phyloP scores from a whole-genome alignment of 768 basidiomycete genomes.

The Cystobasidium tubakii region DNA sequence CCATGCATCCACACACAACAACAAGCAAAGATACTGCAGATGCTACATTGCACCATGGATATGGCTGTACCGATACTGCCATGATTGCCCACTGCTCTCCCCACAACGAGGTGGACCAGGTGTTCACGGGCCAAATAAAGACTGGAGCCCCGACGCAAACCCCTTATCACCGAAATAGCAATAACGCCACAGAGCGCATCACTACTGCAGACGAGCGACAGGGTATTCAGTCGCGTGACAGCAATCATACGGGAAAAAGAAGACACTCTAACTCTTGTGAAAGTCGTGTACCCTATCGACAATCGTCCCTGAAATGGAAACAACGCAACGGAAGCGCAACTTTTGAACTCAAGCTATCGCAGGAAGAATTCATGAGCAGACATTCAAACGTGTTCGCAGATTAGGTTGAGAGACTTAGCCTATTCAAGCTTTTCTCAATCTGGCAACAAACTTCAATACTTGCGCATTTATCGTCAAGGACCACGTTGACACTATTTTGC shows the following conservation, averaged over 20 bases:
- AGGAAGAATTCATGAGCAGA: neutral
- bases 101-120: neutral
- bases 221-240: neutral
- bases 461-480: too few relatives aligned
- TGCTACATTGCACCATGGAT: neutral
- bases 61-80: neutral
- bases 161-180: neutral
- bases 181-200: neutral
- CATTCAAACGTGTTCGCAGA: neutral
- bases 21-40: neutral
- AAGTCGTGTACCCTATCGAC: neutral
- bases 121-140: neutral
- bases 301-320: constrained; percentile 8
- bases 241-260: neutral
- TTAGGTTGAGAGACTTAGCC: neutral
- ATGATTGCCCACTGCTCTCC: neutral
- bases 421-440: neutral
- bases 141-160: neutral
- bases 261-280: neutral
- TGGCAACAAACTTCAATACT: too few relatives aligned
- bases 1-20: too few relatives aligned
- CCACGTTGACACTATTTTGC: too few relatives aligned
- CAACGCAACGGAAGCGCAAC: neutral
- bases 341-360: constrained; percentile 11
- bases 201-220: neutral